These are phyloP conservation scores for Cercospora zeina DNA, from an alignment of 2,329 filamentous ascomycete genomes.

Conservation along the genomic window DNA sequence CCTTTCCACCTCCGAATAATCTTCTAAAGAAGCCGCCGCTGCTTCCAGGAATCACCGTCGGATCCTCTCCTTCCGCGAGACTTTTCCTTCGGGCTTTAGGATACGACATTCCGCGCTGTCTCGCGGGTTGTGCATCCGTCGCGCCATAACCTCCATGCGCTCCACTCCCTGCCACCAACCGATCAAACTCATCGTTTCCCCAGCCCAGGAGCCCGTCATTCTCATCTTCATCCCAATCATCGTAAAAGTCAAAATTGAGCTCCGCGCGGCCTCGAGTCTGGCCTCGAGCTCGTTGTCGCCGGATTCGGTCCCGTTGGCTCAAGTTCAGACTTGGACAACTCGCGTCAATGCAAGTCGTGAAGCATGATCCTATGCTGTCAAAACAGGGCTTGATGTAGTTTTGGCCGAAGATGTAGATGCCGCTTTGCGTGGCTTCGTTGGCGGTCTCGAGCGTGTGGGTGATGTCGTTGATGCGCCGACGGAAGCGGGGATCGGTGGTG, in stretches of 20 bases:
- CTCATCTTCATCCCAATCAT: constrained; percentile 82
- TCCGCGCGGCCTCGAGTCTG: constrained; percentile 65
- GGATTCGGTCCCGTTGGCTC: constrained; percentile 48
- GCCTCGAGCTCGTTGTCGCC: constrained; percentile 68
- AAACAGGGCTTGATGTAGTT: constrained; percentile 82
- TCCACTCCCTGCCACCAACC: constrained; percentile 70
- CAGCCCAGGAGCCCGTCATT: constrained; percentile 72
- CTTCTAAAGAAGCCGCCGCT: constrained; percentile 76
- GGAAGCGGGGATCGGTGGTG: constrained; percentile 76
- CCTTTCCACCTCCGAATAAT: constrained; percentile 72
- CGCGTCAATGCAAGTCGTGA: constrained; percentile 68
- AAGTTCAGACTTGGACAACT: constrained; percentile 43
- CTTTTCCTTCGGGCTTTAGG: constrained; percentile 56
- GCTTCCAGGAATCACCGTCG: constrained; percentile 86
- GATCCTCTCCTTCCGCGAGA: constrained; percentile 60
- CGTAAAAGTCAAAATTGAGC: constrained; percentile 93
- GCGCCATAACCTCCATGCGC: constrained; percentile 44
- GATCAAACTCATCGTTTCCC: constrained; percentile 76
- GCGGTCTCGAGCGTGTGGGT: constrained; percentile 86
- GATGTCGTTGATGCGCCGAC: constrained; percentile 90
- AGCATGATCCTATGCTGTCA: constrained; percentile 61
- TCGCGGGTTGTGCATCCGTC: constrained; percentile 54
- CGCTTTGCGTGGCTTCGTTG: constrained; percentile 87
- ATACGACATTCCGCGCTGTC: constrained; percentile 86
- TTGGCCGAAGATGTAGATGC: constrained; percentile 86